Evolutionary conservation across 2,329 filamentous ascomycete genomes (phyloP), one percentile per base, ranked within the genome.

Genomic region (Penicillium digitatum): DNA sequence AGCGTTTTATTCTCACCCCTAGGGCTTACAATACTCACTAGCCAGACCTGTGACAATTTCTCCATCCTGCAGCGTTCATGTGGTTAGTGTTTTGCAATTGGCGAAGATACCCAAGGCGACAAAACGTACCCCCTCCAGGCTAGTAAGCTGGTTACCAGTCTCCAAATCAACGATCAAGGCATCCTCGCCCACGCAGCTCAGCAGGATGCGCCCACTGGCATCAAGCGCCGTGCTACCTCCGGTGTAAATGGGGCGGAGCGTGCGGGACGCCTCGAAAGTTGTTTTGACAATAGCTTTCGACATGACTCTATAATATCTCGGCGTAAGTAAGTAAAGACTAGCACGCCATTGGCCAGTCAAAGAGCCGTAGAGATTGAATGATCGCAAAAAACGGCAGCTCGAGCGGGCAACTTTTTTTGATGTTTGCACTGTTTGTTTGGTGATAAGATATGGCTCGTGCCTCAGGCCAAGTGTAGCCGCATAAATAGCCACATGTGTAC

Each of bases 231-330:
- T 86, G 62, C 89, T 87, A 40, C 94, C 94, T 52, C 94, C 94
- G 2, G 93, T 96, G 70, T 94, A 96, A 47, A 97, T 93, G 20
- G 94, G 94, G 66, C 91, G 89, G 53, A 99, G 88, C 45, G 90
- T 89, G 67, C 88, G 85, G 62, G 82, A 82, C 55, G 88, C 84
- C 69, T 95, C 89, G 73, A 96, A 99, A 3, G 93, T 96, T 55
- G 91, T 96, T 79, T 91, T 95, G 65, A 81, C 73, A 38, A 77
- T 77, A 58, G 81, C 74, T 72, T 81, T 81, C 67, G 81, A 82
- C 64, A 76, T 76, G 48, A 60, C 62, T 54, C 43, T 56, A 45
- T 56, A 52, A 59, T 50, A 53, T 56, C 49, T 54, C 51, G 45
- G 51, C 51, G 51, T 54, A 48, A 54, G 43, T 52, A 54, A 46